A percentile compares a stretch with the other conserved stretches of the same genome.
Evolutionary conservation across 140 eudicot species (phyloP).

Genomic region (Flaveria floridana): DNA sequence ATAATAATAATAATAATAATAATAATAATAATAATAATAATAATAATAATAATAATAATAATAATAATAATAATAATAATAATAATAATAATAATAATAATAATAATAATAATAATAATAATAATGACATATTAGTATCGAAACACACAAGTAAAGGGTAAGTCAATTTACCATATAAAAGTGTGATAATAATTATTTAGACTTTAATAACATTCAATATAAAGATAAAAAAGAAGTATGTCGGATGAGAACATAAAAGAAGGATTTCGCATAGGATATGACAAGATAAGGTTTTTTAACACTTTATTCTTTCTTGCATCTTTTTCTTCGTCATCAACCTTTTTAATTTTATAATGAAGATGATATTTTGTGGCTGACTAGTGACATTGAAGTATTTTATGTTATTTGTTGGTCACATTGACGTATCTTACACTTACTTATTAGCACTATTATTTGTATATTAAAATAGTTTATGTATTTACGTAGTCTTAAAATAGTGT

Average conservation of each 20-base stretch:
- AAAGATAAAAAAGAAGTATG: neutral
- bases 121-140: no score
- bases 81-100: no score
- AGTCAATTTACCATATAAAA: no score
- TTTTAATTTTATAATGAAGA: conserved; percentile 3
- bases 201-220: neutral
- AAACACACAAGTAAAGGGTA: no score
- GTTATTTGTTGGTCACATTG: neutral
- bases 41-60: no score
- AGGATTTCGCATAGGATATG: conserved; percentile 6
- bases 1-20: no score
- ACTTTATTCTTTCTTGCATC: conserved; percentile 22
- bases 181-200: neutral
- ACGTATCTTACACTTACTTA: neutral
- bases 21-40: no score
- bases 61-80: no score
- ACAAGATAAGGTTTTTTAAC: conserved; percentile 23
- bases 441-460: no score
- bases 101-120: no score
- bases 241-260: conserved; percentile 9
- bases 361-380: neutral
- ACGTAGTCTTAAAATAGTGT: no score
- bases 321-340: conserved; percentile 18
- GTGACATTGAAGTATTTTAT: neutral
- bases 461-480: no score